A percentile compares a stretch with the other conserved stretches of the same genome.
phyloP scores from a whole-genome alignment of 208 protist species.

The Willaertia magna region DNA sequence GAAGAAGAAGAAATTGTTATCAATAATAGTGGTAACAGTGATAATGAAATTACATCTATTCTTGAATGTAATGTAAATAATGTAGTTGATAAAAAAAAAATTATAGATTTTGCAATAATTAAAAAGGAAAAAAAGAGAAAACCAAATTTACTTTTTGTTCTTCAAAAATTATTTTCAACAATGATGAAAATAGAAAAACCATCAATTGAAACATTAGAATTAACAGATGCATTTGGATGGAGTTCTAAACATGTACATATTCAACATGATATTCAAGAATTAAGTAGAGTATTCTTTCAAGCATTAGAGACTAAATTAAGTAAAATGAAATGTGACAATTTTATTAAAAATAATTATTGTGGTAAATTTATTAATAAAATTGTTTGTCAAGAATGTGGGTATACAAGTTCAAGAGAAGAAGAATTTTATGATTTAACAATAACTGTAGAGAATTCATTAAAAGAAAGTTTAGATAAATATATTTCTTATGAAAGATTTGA shows the following conservation, averaged over 20 bases:
- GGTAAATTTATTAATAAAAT: background rate
- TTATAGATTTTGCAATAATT: too few species aligned
- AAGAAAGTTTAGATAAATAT: background rate
- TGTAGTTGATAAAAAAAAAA: background rate
- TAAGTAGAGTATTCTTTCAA: background rate
- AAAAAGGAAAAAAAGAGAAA: background rate
- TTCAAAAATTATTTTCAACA: background rate
- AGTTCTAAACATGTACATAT: background rate
- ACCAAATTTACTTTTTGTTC: background rate
- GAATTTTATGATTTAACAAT: background rate
- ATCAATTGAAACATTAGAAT: background rate
- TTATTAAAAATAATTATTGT: background rate
- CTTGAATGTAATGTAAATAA: background rate
- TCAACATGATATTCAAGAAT: conserved; percentile 8
- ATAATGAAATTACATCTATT: background rate
- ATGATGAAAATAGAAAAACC: background rate
- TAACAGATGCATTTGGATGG: background rate
- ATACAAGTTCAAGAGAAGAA: background rate
- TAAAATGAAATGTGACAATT: background rate
- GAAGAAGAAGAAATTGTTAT: too few species aligned
- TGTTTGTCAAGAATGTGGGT: background rate
- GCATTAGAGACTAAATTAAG: background rate
- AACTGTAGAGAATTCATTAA: background rate
- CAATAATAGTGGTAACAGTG: background rate
- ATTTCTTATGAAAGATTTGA: background rate